Base-by-base conservation (phyloP, 352 stramenopile genomes). In the Globisporangium irregulare region DNA sequence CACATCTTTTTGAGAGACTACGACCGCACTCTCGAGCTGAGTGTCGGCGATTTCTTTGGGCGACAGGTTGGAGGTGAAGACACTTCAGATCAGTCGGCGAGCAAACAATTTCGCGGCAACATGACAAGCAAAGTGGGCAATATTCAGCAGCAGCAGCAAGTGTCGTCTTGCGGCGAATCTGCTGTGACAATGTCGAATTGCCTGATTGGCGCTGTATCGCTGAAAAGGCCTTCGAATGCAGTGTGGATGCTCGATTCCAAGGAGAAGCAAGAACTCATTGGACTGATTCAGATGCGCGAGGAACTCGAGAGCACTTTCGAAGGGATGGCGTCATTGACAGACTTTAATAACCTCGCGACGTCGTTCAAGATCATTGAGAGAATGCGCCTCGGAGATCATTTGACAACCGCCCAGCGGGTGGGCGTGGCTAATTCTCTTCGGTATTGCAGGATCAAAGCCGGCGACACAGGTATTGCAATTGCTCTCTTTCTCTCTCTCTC, bases 151-250 rank as follows among this genome's bases (percentile, higher is more conserved):
- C 38, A 32, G n/a, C 29, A 27, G 1, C 64, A 60, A 4, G 18
- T 29, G 4, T 41, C 59, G 5, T 38, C 14, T 25, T 18, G 57
- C 27, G 25, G 64, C 9, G 64, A 69, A 51, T 59, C 12, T 15
- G 80, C 73, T 1, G 72, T 84, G 1, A 76, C 78, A 10, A 76
- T 84, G 70, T 73, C 73, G 7, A 69, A 82, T 25, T 82, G 70
- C 25, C 62, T 81, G 15, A 59, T 86, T 41, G 78, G 74, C 10
- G 63, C 78, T n/a, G 9, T 80, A 24, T 61, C 36, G n/a, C 27
- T 68, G 15, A 50, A 48, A 12, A n/a, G 15, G 2, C 53, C 18
- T 14, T 20, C 66, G 0, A 22, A 29, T 18, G 32, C 3, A 22
- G 14, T 18, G 18, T 59, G 38, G 62, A 41, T 58, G 18, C 62